These are phyloP conservation scores for Ustilago sp. DNA, from an alignment of 1,284 basidiomycete genomes.

Conservation along the genomic window DNA sequence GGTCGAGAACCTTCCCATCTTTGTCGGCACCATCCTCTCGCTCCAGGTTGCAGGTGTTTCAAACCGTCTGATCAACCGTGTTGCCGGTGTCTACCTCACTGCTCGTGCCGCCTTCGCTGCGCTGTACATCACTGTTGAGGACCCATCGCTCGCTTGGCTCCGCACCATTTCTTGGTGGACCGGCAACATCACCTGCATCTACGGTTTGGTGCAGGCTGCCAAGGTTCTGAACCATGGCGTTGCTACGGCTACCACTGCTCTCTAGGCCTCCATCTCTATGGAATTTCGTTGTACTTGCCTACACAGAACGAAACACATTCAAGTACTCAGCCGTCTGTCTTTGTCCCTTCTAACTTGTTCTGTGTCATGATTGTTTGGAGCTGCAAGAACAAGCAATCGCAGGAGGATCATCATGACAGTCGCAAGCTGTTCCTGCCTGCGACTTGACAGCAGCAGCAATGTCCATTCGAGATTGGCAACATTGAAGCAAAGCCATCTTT, in stretches of 20 bases:
- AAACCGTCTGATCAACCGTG: constrained; percentile 48
- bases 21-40: constrained; percentile 48
- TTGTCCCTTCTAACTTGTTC: background rate
- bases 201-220: constrained; percentile 45
- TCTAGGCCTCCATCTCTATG: constrained; percentile 9
- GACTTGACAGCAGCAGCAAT: background rate
- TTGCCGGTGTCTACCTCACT: constrained; percentile 40
- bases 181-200: constrained; percentile 48
- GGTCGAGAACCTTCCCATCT: constrained; percentile 46
- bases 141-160: constrained; percentile 15
- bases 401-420: too few species aligned
- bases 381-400: too few species aligned
- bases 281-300: background rate
- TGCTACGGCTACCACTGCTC: constrained; percentile 30
- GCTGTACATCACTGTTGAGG: constrained; percentile 38
- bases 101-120: constrained; percentile 37
- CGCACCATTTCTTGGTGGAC: constrained; percentile 50
- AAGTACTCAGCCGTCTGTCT: background rate
- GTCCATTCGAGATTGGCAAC: background rate
- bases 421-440: too few species aligned
- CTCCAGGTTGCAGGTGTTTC: constrained; percentile 46
- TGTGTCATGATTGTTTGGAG: background rate
- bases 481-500: too few species aligned
- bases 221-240: constrained; percentile 45
- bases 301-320: background rate